phyloP scores from a whole-genome alignment of 768 basidiomycete species.

The Mycena crocata region DNA sequence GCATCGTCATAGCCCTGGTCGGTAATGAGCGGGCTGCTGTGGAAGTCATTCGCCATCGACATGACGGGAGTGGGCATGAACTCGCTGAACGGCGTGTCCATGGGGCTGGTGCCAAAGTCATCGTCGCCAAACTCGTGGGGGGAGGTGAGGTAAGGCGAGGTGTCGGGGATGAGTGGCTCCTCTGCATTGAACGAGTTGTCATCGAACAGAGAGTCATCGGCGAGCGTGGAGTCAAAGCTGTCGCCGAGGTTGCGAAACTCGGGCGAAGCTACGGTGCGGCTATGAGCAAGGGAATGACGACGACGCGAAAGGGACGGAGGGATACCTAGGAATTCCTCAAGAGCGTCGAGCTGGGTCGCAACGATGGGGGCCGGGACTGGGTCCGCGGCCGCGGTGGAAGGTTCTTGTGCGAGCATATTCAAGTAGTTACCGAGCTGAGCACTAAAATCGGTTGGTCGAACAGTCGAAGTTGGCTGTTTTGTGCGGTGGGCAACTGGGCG shows the following conservation, averaged over 20 bases:
- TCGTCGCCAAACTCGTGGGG: slow-evolving; percentile 17
- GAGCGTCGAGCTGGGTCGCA: too few species aligned
- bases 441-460: slow-evolving; percentile 39
- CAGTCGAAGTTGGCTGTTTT: slow-evolving; percentile 39
- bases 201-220: not conserved
- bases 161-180: too few species aligned
- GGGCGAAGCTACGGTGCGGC: slow-evolving; percentile 31
- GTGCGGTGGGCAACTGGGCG: slow-evolving; percentile 54
- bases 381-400: slow-evolving; percentile 27
- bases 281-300: not conserved
- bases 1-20: too few species aligned
- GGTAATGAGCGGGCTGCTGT: slow-evolving; percentile 23
- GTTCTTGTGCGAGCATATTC: slow-evolving; percentile 56
- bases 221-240: slow-evolving; percentile 18
- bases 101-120: slow-evolving; percentile 31
- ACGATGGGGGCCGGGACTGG: slow-evolving; percentile 9
- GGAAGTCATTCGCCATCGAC: not conserved
- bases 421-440: slow-evolving; percentile 59
- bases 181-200: not conserved
- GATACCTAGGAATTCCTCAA: slow-evolving; percentile 23
- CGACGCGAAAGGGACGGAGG: slow-evolving; percentile 8
- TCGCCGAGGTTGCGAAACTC: slow-evolving; percentile 33
- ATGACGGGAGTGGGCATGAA: slow-evolving; percentile 23
- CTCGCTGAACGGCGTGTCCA: slow-evolving; percentile 28
- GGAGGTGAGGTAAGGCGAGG: not conserved